These are phyloP conservation scores for Beta vulgaris DNA, from an alignment of 148 eudicot species.

Conservation along the genomic window DNA sequence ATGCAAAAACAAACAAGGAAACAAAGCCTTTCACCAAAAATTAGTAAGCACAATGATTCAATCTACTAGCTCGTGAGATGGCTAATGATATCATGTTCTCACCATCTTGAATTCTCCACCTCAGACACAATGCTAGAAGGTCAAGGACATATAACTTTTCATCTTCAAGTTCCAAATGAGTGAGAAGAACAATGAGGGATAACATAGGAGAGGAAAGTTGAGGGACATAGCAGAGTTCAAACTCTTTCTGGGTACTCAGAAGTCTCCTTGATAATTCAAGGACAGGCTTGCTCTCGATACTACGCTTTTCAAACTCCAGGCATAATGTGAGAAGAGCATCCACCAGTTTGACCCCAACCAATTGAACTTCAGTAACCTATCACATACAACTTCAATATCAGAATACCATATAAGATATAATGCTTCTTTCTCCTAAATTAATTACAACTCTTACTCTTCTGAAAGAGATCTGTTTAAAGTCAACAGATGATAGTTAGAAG, in stretches of 20 bases:
- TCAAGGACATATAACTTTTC: conserved; percentile 58
- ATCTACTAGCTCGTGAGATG: neutral
- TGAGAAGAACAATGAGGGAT: conserved; percentile 53
- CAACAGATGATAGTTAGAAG: neutral
- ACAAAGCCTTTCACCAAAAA: neutral
- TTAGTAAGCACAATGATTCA: neutral
- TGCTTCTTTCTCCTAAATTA: neutral
- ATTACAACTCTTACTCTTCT: neutral
- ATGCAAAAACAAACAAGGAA: neutral
- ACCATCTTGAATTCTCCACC: conserved; percentile 80
- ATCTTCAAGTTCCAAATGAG: conserved; percentile 69
- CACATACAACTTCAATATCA: conserved; percentile 17
- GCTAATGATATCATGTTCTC: conserved; percentile 7
- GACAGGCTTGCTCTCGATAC: conserved; percentile 48
- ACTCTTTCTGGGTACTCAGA: conserved; percentile 62
- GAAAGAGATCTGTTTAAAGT: neutral
- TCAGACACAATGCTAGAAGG: conserved; percentile 50
- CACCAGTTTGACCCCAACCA: conserved; percentile 56
- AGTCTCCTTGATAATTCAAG: conserved; percentile 53
- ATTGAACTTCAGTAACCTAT: conserved; percentile 71
- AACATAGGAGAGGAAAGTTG: conserved; percentile 45
- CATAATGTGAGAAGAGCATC: conserved; percentile 49
- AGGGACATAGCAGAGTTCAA: conserved; percentile 58
- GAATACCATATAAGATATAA: neutral
- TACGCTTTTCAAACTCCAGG: conserved; percentile 36